A percentile compares a stretch with the other conserved stretches of the same genome.
Evolutionary conservation across 164 flowering plant species (phyloP).

Genomic region (Chimonanthus praecox): DNA sequence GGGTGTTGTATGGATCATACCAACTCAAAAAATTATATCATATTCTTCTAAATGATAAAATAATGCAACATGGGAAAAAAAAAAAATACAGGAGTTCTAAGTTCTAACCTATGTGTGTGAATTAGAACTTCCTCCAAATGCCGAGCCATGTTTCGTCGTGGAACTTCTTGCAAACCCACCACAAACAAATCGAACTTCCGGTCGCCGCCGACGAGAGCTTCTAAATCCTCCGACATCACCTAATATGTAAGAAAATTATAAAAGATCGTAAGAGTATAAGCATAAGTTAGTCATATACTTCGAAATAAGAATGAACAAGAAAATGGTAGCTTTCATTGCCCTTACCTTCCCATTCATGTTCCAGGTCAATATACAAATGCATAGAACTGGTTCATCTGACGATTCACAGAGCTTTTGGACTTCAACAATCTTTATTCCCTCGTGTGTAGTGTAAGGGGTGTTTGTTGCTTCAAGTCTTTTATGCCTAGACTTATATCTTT

Average conservation of each 20-base stretch:
- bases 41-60: not conserved
- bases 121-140: slow-evolving; percentile 31
- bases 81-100: not conserved
- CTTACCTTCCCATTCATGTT: slow-evolving; percentile 80
- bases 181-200: slow-evolving; percentile 54
- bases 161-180: slow-evolving; percentile 73
- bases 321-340: not conserved
- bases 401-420: slow-evolving; percentile 29
- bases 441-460: slow-evolving; percentile 17
- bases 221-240: slow-evolving; percentile 44
- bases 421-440: slow-evolving; percentile 52
- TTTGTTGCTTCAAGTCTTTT: slow-evolving; percentile 8
- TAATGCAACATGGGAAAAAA: not conserved
- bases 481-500: slow-evolving; percentile 19
- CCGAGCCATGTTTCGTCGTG: slow-evolving; percentile 33
- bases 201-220: slow-evolving; percentile 36
- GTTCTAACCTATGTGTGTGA: slow-evolving; percentile 45
- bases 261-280: no score
- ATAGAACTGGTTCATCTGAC: slow-evolving; percentile 31
- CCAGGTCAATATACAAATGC: slow-evolving; percentile 72
- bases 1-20: not conserved
- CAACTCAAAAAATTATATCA: not conserved
- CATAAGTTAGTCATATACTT: no score
- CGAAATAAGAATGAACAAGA: not conserved
- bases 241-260: not conserved